Evolutionary conservation across 768 basidiomycete genomes (phyloP).

Genomic region (Flagelloscypha sp.): DNA sequence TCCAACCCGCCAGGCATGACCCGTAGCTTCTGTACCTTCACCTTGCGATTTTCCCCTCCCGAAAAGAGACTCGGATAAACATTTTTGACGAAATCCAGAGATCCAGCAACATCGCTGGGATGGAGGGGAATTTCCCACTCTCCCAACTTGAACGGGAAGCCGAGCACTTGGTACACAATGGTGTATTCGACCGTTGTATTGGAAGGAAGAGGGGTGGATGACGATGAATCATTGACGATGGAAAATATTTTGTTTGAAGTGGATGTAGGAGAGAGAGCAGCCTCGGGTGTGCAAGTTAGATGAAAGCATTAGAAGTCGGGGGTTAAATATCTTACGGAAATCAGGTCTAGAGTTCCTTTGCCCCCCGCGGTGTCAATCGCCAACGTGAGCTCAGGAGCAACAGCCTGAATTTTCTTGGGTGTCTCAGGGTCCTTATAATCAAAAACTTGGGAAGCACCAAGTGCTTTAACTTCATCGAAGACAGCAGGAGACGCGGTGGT

Average conservation of each 20-base stretch:
- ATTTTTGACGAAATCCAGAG: neutral
- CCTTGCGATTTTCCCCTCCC: neutral
- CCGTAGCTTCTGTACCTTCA: slow-evolving; percentile 1
- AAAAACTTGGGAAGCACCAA: slow-evolving; percentile 5
- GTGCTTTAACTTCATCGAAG: slow-evolving; percentile 4
- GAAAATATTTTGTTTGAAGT: too few relatives aligned
- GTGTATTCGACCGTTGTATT: neutral
- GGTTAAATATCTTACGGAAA: too few relatives aligned
- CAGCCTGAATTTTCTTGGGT: neutral
- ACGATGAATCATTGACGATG: too few relatives aligned
- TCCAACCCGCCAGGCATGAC: slow-evolving; percentile 1
- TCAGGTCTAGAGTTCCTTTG: too few relatives aligned
- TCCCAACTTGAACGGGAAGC: neutral
- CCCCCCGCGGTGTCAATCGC: slow-evolving; percentile 1
- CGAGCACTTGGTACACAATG: neutral
- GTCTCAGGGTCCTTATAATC: slow-evolving; percentile 3
- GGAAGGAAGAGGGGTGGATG: neutral
- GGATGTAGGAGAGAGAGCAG: too few relatives aligned
- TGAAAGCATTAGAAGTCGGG: too few relatives aligned
- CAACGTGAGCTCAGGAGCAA: neutral
- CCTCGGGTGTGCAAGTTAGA: too few relatives aligned
- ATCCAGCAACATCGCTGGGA: neutral
- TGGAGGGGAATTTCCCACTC: neutral
- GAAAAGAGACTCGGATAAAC: neutral
- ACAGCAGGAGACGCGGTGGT: slow-evolving; percentile 6